Percentiles rank a stretch among this genome's conserved stretches.
phyloP scores from a whole-genome alignment of 2,329 filamentous ascomycete genomes.

The Elsinoe perseae region DNA sequence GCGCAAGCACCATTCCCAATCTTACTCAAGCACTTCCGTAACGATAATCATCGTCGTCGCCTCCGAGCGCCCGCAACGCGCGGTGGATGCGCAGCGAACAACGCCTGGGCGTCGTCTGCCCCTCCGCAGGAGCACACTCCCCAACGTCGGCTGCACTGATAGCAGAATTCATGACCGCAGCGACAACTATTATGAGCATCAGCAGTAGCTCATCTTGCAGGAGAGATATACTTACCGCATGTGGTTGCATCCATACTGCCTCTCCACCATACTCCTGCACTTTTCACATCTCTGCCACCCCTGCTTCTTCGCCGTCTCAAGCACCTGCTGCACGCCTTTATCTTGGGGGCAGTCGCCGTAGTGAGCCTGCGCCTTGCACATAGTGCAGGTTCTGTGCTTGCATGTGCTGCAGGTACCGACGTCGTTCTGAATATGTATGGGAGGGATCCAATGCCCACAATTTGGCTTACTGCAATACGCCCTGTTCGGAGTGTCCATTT shows the following conservation, averaged over 20 bases:
- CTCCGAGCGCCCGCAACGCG: neutral
- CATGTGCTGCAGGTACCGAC: constrained; percentile 40
- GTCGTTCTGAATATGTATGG: constrained; percentile 26
- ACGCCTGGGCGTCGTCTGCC: neutral
- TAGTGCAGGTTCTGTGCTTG: constrained; percentile 36
- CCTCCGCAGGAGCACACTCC: neutral
- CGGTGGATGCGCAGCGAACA: neutral
- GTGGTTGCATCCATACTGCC: constrained; percentile 46
- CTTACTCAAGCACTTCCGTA: no score
- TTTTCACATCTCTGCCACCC: constrained; percentile 46
- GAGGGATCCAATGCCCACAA: constrained; percentile 43
- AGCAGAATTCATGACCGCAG: neutral
- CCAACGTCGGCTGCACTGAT: neutral
- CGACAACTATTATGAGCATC: neutral
- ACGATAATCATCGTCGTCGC: no score
- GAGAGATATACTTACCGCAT: constrained; percentile 42
- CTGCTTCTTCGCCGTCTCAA: constrained; percentile 36
- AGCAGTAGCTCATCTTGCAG: neutral
- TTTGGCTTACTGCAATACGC: constrained; percentile 42
- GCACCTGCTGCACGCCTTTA: constrained; percentile 25
- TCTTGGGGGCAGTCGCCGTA: constrained; percentile 17
- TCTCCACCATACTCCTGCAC: constrained; percentile 44
- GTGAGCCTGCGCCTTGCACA: constrained; percentile 38
- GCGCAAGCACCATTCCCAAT: no score
- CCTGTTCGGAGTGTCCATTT: constrained; percentile 40